Evolutionary conservation across 1,139 yeast species (phyloP), one percentile per base, ranked within the genome.

Genomic region (Kurtzmaniella quercitrusa): DNA sequence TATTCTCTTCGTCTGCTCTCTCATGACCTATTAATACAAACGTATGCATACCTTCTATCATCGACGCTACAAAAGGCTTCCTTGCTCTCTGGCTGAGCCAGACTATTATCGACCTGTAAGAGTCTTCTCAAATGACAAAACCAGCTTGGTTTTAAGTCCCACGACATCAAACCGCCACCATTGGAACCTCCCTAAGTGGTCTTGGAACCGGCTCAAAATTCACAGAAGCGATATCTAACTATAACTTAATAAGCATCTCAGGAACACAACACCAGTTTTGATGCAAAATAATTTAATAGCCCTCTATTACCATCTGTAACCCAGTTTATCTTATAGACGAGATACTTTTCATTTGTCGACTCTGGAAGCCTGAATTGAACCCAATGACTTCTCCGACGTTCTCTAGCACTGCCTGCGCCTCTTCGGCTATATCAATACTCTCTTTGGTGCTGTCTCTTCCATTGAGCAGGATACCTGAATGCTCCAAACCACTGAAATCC

Each of bases 371-470:
- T 0, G 69, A 56, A 47, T 71, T 71, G 46, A 69, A 68, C 18
- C 77, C 77, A 36, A 73, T 60, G 1, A 69, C 68, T 16, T 66
- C 67, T n/a, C 60, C 46, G 8, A 73, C 75, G 47, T 73, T 71
- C 19, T 57, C 60, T 38, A 70, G 50, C 3, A 68, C 59, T 48
- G 54, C 60, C 3, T 58, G 47, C 1, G 66, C 56, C 12, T 58
- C 63, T 25, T 43, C 38, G 19, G 18, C 45, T 7, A 33, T 25
- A 23, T 43, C 44, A 11, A 41, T 47, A 9, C 46, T 50, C n/a
- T 45, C 49, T 2, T 47, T 49, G 36, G 25, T 16, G n/a, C 23
- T 34, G 10, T 43, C 47, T 15, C 43, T 43, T n/a, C 42, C 37
- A 29, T 42, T 41, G 21, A 43, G 39, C 48, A 46, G 43, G 25